Evolutionary conservation across 1,284 basidiomycete species (phyloP), one percentile per base, ranked within the genome.

Genomic region (Rhodotorula sp.): DNA sequence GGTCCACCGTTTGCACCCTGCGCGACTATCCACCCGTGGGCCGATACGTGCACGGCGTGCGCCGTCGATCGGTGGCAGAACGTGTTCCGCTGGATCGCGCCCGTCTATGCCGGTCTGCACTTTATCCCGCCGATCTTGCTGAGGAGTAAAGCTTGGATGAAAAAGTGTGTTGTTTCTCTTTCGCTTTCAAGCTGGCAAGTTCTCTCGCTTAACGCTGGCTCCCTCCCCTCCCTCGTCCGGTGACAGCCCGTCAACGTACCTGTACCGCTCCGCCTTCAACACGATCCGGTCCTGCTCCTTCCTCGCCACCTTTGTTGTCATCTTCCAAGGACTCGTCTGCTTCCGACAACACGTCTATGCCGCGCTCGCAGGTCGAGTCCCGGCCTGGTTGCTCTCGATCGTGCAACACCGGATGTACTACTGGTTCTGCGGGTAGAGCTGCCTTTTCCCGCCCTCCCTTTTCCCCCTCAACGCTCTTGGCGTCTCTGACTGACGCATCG

Each of bases 311-410:
- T 95, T 95, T 76, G 88, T 98, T 54, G 82, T 89, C 55, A 88
- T 93, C 70, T 95, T 90, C 80, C 93, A 98, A 90, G 90, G 84
- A 3, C 84, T 87, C 63, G 90, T 90, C 80, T 98, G 95, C 81
- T 82, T 86, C 29, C 60, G 62, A 29, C 85, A 89, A 76, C 83
- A 87, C 65, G 74, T 87, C 4, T 85, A 88, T 78, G 72, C 77
- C 26, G 64, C 60, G 14, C 69, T 81, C n/a, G 71, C 45, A 64
- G 67, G 72, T 33, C 81, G 44, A 69, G 83, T 14, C 77, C 70
- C 30, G 51, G 64, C 18, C 6, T 69, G 70, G 68, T 18, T 69
- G 2, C 62, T 66, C 59, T 46, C 12, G 18, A 45, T 72, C 46
- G 59, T 68, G 20, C 51, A 61, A 22, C 70, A 69, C 68, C 73